A percentile compares a stretch with the other conserved stretches of the same genome.
Conservation (phyloP, 2,329 filamentous ascomycete species). For the Epichloe baconii region DNA sequence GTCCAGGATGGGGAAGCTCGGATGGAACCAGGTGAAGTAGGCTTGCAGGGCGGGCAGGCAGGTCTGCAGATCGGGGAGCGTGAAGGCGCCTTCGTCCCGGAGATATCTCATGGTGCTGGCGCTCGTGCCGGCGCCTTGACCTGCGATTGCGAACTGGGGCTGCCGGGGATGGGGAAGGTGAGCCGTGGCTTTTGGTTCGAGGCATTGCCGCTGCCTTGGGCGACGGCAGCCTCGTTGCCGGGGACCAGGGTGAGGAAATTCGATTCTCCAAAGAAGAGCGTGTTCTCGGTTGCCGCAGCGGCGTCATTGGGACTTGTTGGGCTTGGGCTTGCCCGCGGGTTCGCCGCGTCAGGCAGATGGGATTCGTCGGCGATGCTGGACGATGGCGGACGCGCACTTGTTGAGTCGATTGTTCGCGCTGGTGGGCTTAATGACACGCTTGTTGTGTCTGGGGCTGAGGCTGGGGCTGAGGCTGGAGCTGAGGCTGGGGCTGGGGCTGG, state of each 20-base stretch:
- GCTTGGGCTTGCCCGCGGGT: background rate
- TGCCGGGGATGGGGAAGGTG: slow-evolving; percentile 18
- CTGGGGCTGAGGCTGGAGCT: background rate
- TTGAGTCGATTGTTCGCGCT: background rate
- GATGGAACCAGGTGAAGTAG: slow-evolving; percentile 44
- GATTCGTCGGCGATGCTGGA: slow-evolving; percentile 2
- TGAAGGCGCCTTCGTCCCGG: slow-evolving; percentile 29
- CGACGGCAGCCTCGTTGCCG: slow-evolving; percentile 8
- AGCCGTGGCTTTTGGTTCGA: slow-evolving; percentile 13
- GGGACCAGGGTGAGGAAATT: slow-evolving; percentile 25
- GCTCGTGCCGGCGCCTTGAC: slow-evolving; percentile 24
- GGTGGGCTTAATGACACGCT: background rate
- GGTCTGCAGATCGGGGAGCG: slow-evolving; percentile 29
- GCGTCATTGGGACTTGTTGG: background rate
- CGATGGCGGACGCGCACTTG: background rate
- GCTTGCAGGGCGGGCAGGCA: slow-evolving; percentile 32
- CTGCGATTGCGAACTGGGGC: slow-evolving; percentile 12
- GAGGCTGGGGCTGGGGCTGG: slow-evolving; percentile 7
- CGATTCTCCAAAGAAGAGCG: slow-evolving; percentile 25
- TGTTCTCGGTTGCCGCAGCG: slow-evolving; percentile 4
- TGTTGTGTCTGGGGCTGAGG: slow-evolving; percentile 6
- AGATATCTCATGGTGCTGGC: slow-evolving; percentile 36
- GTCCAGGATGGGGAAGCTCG: slow-evolving; percentile 41
- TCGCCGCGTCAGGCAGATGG: background rate
- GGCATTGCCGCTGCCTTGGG: background rate